Evolutionary conservation across 2,329 filamentous ascomycete genomes (phyloP).

Genomic region (Trichoderma simmonsii): DNA sequence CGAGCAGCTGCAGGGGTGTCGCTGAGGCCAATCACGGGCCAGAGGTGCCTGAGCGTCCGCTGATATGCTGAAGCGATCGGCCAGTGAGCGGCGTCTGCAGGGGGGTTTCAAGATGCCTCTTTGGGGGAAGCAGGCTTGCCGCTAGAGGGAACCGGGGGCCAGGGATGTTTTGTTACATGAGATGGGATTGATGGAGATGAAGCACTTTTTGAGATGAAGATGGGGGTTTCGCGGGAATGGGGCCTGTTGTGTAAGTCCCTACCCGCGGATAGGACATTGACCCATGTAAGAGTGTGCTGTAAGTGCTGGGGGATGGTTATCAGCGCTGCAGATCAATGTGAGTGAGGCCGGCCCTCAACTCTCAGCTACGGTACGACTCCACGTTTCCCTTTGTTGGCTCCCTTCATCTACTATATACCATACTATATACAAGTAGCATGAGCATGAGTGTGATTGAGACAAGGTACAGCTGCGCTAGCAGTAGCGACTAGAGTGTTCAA

Average conservation of each 20-base stretch:
- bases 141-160: neutral
- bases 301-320: neutral
- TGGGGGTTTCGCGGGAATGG: neutral
- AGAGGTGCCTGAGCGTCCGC: slow-evolving; percentile 14
- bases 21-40: slow-evolving; percentile 9
- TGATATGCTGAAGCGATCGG: slow-evolving; percentile 15
- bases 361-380: neutral
- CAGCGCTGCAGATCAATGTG: neutral
- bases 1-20: neutral
- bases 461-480: neutral
- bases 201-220: neutral
- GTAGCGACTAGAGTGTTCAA: neutral
- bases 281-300: neutral
- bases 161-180: neutral
- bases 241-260: neutral
- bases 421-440: neutral
- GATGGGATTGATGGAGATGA: neutral
- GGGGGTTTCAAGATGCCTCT: slow-evolving; percentile 10
- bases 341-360: neutral
- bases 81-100: neutral
- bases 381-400: neutral
- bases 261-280: neutral
- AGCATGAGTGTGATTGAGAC: neutral
- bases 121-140: neutral
- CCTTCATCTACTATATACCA: neutral